phyloP scores from a whole-genome alignment of 805 yeast species.

The Kazachstania bromeliacearum region DNA sequence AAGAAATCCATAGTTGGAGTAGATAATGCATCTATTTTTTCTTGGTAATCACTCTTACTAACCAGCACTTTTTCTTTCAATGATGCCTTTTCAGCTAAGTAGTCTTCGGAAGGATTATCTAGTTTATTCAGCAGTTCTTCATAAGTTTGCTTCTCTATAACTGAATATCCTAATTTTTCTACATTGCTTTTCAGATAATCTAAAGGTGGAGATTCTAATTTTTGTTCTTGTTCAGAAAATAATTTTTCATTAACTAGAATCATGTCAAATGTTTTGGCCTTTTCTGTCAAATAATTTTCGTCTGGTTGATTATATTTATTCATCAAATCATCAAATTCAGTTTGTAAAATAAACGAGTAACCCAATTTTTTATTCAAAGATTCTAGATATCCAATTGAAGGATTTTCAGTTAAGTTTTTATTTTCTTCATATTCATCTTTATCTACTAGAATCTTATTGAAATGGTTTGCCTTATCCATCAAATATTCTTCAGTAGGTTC shows the following conservation, averaged over 20 bases:
- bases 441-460: background rate
- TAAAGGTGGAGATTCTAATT: conserved; percentile 4
- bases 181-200: conserved; percentile 4
- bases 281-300: background rate
- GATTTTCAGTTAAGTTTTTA: background rate
- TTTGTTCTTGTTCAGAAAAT: background rate
- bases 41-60: background rate
- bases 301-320: background rate
- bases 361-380: background rate
- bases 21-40: too few species aligned
- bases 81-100: conserved; percentile 10
- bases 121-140: background rate
- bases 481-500: conserved; percentile 1
- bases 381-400: background rate
- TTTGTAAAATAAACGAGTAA: background rate
- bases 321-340: conserved; percentile 1
- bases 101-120: conserved; percentile 6
- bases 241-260: background rate
- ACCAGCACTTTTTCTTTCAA: background rate
- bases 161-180: background rate
- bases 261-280: background rate
- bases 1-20: background rate
- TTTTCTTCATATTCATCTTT: background rate
- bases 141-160: background rate
- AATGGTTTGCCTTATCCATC: background rate